These are phyloP conservation scores for Venturia aucupariae DNA, from an alignment of 2,329 filamentous ascomycete species.

Conservation along the genomic window DNA sequence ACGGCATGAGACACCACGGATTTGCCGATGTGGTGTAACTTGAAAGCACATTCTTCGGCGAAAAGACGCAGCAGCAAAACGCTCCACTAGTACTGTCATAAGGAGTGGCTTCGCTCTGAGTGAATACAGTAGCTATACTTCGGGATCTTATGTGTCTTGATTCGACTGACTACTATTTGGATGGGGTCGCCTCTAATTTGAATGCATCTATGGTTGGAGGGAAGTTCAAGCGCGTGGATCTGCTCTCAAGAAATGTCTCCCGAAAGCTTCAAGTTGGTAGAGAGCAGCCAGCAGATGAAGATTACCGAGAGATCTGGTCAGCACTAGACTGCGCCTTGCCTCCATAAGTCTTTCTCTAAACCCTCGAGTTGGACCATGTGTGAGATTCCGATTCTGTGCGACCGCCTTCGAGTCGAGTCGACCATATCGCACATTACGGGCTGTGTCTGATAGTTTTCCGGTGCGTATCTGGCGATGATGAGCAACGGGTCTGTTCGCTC, in stretches of 20 bases:
- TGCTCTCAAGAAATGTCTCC: neutral
- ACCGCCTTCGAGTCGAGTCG: neutral
- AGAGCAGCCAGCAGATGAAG: neutral
- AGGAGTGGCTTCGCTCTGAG: neutral
- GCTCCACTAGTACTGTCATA: neutral
- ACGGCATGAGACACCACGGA: constrained; percentile 2
- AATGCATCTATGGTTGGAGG: neutral
- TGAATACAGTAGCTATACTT: neutral
- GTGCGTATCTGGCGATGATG: neutral
- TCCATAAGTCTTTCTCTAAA: neutral
- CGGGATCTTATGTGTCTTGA: neutral
- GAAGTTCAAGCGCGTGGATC: neutral
- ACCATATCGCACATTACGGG: neutral
- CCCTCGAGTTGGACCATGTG: neutral
- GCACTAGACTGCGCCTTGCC: neutral
- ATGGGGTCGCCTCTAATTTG: neutral
- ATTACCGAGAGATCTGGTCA: neutral
- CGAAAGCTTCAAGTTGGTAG: neutral
- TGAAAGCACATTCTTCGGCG: neutral
- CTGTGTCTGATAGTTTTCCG: neutral
- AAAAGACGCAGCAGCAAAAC: neutral
- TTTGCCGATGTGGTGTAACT: neutral
- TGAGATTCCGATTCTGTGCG: neutral
- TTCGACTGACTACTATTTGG: too few species aligned
- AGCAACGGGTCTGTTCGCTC: neutral